These are phyloP conservation scores for Suillus lakei DNA, from an alignment of 768 basidiomycete species.

Conservation along the genomic window DNA sequence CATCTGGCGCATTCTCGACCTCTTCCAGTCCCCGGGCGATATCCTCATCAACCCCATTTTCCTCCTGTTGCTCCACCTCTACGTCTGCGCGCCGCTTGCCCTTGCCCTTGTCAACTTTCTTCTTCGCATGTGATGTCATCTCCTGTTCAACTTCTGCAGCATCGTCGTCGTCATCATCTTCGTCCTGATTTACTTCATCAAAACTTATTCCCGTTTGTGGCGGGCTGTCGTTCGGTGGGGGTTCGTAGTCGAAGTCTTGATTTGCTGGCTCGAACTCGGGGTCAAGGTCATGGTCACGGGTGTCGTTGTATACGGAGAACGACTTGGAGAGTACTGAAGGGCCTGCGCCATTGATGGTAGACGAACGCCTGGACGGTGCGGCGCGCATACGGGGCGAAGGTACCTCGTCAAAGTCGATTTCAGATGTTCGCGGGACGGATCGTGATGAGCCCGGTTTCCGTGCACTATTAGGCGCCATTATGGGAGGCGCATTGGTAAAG, in stretches of 20 bases:
- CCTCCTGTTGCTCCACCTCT: conserved; percentile 19
- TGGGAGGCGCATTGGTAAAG: conserved; percentile 39
- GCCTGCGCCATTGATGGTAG: conserved; percentile 40
- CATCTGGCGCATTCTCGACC: conserved; percentile 59
- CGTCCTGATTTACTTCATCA: conserved; percentile 53
- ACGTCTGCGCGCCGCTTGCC: conserved; percentile 45
- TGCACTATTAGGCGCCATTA: conserved; percentile 42
- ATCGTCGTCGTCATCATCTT: conserved; percentile 44
- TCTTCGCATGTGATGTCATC: conserved; percentile 26
- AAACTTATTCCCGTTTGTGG: conserved; percentile 44
- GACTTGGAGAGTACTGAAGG: conserved; percentile 38
- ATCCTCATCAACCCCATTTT: conserved; percentile 45
- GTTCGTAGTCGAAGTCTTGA: conserved; percentile 32
- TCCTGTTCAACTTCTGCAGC: conserved; percentile 38
- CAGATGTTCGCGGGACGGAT: conserved; percentile 53
- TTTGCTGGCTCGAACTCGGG: conserved; percentile 34
- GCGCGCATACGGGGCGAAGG: conserved; percentile 57
- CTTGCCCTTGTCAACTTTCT: conserved; percentile 42
- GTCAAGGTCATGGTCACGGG: conserved; percentile 20
- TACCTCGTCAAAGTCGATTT: conserved; percentile 64
- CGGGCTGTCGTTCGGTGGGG: conserved; percentile 28
- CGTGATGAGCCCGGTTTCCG: conserved; percentile 47
- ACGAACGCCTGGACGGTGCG: conserved; percentile 32
- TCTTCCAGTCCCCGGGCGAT: conserved; percentile 47
- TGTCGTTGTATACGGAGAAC: conserved; percentile 14